A percentile compares a stretch with the other conserved stretches of the same genome.
Evolutionary conservation across 164 flowering plant genomes (phyloP).

Genomic region (Pachysandra terminalis): DNA sequence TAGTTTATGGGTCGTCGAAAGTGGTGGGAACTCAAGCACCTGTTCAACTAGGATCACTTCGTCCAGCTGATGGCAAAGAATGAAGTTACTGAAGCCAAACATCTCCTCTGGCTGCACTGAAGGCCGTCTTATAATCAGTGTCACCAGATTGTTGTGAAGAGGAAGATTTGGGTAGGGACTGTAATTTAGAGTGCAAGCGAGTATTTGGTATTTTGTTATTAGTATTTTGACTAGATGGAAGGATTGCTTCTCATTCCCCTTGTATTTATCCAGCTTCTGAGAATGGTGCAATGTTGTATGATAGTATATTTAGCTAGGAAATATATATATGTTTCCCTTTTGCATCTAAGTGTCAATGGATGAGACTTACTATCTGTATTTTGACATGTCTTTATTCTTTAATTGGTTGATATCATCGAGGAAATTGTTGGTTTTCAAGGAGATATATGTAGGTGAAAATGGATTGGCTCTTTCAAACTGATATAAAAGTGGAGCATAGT

Average conservation of each 20-base stretch:
- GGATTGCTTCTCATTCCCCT: conserved; percentile 4
- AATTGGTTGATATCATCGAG: neutral
- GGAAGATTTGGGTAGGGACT: neutral
- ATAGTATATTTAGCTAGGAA: neutral
- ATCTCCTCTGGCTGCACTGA: neutral
- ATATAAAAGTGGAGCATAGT: neutral
- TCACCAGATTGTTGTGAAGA: neutral
- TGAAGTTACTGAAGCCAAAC: conserved; percentile 27
- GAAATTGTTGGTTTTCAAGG: neutral
- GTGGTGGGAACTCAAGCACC: conserved; percentile 98
- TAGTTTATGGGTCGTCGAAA: conserved; percentile 85
- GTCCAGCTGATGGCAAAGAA: conserved; percentile 98
- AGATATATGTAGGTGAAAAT: neutral
- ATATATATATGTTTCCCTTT: neutral
- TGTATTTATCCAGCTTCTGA: neutral
- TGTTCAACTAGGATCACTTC: conserved; percentile 91
- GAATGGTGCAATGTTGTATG: neutral
- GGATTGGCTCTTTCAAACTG: neutral
- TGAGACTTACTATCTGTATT: neutral
- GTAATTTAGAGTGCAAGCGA: conserved; percentile 5
- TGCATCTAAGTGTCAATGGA: neutral
- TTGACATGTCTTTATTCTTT: neutral
- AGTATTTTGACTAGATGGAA: conserved; percentile 1
- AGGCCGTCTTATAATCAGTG: neutral
- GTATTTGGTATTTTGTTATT: conserved; percentile 6